Evolutionary conservation across 2,329 filamentous ascomycete genomes (phyloP).

Genomic region (Talaromyces pinophilus): DNA sequence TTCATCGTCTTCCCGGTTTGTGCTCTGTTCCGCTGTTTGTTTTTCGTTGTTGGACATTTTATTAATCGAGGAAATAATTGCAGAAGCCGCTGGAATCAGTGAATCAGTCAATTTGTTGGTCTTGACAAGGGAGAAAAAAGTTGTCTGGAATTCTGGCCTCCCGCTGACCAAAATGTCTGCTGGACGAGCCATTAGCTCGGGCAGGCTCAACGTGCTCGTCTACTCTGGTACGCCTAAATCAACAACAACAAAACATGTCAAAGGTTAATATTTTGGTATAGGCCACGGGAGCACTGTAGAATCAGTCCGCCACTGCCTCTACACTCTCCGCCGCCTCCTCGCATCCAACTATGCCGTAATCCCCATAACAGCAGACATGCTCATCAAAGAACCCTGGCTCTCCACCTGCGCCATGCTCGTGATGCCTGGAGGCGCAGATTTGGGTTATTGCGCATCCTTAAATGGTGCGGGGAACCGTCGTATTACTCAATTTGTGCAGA

Average conservation of each 20-base stretch:
- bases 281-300: slow-evolving; percentile 83
- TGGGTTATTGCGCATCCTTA: slow-evolving; percentile 83
- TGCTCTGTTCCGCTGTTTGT: slow-evolving; percentile 34
- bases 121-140: neutral
- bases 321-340: slow-evolving; percentile 80
- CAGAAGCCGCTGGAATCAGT: neutral
- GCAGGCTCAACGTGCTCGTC: slow-evolving; percentile 85
- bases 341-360: slow-evolving; percentile 92
- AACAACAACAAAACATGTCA: neutral
- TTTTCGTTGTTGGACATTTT: slow-evolving; percentile 62
- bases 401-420: slow-evolving; percentile 85
- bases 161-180: slow-evolving; percentile 33
- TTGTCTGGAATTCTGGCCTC: neutral
- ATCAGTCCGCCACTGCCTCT: slow-evolving; percentile 86
- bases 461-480: slow-evolving; percentile 84
- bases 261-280: slow-evolving; percentile 36
- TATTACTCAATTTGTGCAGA: slow-evolving; percentile 81
- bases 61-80: too few species aligned
- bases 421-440: slow-evolving; percentile 89
- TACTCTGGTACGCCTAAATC: slow-evolving; percentile 69
- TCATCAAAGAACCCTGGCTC: slow-evolving; percentile 91
- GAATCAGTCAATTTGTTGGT: neutral
- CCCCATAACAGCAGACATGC: slow-evolving; percentile 71
- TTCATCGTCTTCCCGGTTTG: slow-evolving; percentile 72
- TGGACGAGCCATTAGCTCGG: slow-evolving; percentile 56